Base-by-base conservation (phyloP, 2,329 filamentous ascomycete species). In the Penicillium sp. region DNA sequence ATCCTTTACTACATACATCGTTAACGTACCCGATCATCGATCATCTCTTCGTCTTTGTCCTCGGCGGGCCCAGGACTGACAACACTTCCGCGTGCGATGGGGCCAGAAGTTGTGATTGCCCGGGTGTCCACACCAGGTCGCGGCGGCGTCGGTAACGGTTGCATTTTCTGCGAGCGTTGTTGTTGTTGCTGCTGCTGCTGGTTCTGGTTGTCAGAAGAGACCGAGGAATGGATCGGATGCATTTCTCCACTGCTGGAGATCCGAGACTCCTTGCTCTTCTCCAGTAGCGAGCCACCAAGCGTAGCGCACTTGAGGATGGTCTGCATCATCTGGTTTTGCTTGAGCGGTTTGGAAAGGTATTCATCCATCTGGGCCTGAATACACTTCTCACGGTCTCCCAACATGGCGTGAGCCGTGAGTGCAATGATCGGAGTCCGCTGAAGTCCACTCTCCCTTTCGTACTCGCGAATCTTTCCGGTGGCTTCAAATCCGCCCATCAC, bases 311-410 rank as follows among this genome's bases (percentile, higher is more conserved):
- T 95, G 57, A 97, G 81, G 52, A 98, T 97, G 1, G 91, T 96
- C 74, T 97, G 92, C 64, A 97, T 96, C 65, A 97, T 85, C 69
- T 95, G 89, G 68, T 95, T 96, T 67, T 95, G 92, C 71, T 96
- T 95, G 53, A 97, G 78, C 24, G 92, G 92, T 69, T 98, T 98
- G 15, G 92, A 95, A 37, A 98, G 78, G 67, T 98, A 98, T 71
- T 98, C 93, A 69, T 98, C 93, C 93, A 98, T 98, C 75, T 97
- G 90, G 8, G 92, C 93, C 68, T 95, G 89, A 54, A 98, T 95
- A 71, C 93, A 98, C 77, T 95, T 95, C 70, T 98, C 93, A 43
- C 93, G 83, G 66, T 98, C 93, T 57, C 93, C 93, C 76, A 97
- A 85, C 93, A 98, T 98, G 61, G 93, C 93, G 73, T 98, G 93